Percentiles rank a stretch among this genome's conserved stretches.
phyloP scores from a whole-genome alignment of 768 basidiomycete genomes.

The Candolleomyces eurysporus region DNA sequence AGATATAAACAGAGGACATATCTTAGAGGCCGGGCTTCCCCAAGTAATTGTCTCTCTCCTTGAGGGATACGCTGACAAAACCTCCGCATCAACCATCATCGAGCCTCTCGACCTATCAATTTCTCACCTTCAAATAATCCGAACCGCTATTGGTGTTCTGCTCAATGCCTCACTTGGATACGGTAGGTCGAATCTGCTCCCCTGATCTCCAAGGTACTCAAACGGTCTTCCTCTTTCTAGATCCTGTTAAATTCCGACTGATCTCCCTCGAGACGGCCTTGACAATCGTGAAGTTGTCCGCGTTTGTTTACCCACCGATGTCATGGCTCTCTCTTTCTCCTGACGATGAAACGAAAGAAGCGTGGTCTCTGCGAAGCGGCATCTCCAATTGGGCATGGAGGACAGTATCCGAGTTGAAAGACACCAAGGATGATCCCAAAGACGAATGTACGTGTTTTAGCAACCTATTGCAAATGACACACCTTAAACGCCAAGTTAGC shows the following conservation, averaged over 20 bases:
- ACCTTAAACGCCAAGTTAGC: conserved; percentile 29
- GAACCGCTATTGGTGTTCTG: conserved; percentile 76
- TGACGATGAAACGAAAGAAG: conserved; percentile 39
- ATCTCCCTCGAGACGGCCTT: conserved; percentile 66
- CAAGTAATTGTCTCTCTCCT: conserved; percentile 65
- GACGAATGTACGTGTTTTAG: conserved; percentile 7
- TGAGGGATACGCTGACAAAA: conserved; percentile 61
- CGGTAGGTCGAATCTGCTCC: conserved; percentile 41
- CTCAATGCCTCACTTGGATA: conserved; percentile 77
- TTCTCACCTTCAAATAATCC: conserved; percentile 67
- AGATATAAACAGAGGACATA: conserved; percentile 75
- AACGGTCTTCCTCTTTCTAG: conserved; percentile 33
- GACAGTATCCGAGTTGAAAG: conserved; percentile 68
- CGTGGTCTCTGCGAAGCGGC: conserved; percentile 63
- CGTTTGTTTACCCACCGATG: conserved; percentile 70
- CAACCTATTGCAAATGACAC: background rate
- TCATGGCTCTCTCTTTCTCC: conserved; percentile 47
- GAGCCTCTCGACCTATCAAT: conserved; percentile 52
- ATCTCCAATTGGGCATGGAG: conserved; percentile 80
- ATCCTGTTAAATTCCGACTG: conserved; percentile 67
- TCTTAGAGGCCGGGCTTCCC: conserved; percentile 71
- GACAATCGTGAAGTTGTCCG: conserved; percentile 66
- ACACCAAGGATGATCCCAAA: conserved; percentile 70
- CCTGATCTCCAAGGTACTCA: background rate
- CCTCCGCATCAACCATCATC: conserved; percentile 29